Base-by-base conservation (phyloP, 2,329 filamentous ascomycete species). In the Cladosporium sp. region DNA sequence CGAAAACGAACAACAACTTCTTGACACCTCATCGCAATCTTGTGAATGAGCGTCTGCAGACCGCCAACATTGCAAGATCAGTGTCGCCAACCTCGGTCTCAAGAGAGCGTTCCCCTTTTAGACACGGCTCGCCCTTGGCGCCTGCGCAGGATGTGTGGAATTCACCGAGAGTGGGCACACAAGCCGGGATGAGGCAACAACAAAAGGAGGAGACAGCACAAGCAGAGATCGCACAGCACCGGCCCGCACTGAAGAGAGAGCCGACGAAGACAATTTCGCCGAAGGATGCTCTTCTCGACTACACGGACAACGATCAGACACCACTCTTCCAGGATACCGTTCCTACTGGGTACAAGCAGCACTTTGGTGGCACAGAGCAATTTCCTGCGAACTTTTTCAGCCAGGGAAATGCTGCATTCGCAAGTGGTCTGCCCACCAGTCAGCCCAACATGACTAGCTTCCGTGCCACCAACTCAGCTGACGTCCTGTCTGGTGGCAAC, bases 251-350 rank as follows among this genome's bases (percentile, higher is more conserved):
- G 25, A 63, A 62, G 50, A 61, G 70, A 56, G 71, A 80, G 60
- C 66, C 76, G 42, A 80, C 84, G 1, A 90, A 90, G 73, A 96
- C 93, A 0, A 96, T 99, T 47, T 97, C 93, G 1, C 94, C 93
- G 22, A 95, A 96, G 75, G 93, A 97, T 67, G 90, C 92, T 1
- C 75, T 96, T 59, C 76, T 97, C 50, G 92, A 97, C 60, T 96
- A 92, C 70, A 83, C 87, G 60, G 90, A 94, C 37, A 74, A 79
- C 0, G 89, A 92, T 2, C 85, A 87, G 17, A 84, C 88, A 65
- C 85, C 90, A 12, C 76, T 96, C 19, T 96, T 96, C 69, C 83
- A 89, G 65, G 81, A 83, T 49, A 65, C 60, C 47, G 64, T 72
- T 39, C 71, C 71, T 39, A 60, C 63, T 24, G 71, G 71, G 20